Percentiles rank a stretch among this genome's conserved stretches.
phyloP scores from a whole-genome alignment of 2,329 filamentous ascomycete genomes.

The Aspergillus chevalieri region DNA sequence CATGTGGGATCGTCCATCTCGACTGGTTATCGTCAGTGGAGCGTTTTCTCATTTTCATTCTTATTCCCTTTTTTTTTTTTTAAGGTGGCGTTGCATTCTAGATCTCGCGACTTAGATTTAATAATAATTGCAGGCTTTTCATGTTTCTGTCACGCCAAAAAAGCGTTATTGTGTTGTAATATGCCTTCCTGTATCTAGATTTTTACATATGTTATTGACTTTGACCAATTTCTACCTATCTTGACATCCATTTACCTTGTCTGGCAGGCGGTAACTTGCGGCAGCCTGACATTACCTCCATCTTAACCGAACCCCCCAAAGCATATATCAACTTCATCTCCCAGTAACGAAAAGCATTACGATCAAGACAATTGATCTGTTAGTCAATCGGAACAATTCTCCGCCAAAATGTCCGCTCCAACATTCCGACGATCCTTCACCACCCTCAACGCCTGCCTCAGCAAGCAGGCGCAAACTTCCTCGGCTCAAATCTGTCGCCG shows the following conservation, averaged over 20 bases:
- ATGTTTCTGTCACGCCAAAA: not conserved
- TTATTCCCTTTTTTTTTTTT: not conserved
- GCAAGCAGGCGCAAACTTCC: not conserved
- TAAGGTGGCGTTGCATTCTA: constrained; percentile 14
- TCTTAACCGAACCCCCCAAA: not conserved
- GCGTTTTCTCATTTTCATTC: not conserved
- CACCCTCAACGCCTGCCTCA: not conserved
- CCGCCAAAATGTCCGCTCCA: constrained; percentile 8
- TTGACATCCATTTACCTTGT: not conserved
- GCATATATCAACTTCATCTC: not conserved
- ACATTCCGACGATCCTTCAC: not conserved
- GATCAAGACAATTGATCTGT: not conserved
- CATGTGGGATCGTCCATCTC: constrained; percentile 9
- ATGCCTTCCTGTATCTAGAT: not conserved
- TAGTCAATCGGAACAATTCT: not conserved
- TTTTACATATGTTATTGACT: not conserved
- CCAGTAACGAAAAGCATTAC: not conserved
- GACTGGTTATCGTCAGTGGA: constrained; percentile 3
- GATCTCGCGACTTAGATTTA: constrained; percentile 17
- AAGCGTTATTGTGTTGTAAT: not conserved
- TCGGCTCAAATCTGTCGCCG: not conserved
- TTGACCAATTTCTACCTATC: not conserved
- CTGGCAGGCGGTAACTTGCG: constrained; percentile 12
- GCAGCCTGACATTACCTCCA: constrained; percentile 18
- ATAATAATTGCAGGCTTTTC: constrained; percentile 13